These are phyloP conservation scores for Iris macrosiphon DNA, from an alignment of 106 monocot genomes.

Conservation along the genomic window DNA sequence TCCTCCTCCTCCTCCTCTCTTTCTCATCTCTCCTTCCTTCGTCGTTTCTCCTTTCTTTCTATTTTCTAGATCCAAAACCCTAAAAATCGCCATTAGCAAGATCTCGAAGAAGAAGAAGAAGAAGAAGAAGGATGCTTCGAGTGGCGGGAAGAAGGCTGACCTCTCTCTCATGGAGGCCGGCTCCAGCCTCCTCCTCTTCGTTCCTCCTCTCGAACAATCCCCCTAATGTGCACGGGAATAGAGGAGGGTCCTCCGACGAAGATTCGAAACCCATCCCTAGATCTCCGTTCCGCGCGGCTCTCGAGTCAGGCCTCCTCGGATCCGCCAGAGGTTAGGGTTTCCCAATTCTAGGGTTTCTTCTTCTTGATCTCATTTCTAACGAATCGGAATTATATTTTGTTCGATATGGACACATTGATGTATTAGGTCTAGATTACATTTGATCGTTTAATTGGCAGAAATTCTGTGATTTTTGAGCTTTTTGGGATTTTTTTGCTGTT, in stretches of 20 bases:
- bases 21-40: too few relatives aligned
- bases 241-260: not conserved
- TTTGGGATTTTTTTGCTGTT: too few relatives aligned
- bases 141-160: slow-evolving; percentile 3
- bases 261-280: not conserved
- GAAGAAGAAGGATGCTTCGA: too few relatives aligned
- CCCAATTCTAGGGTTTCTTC: not conserved
- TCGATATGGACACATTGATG: too few relatives aligned
- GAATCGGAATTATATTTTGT: too few relatives aligned
- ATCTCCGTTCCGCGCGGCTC: not conserved
- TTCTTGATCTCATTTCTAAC: too few relatives aligned
- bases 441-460: too few relatives aligned
- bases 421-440: not conserved
- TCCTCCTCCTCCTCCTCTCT: too few relatives aligned
- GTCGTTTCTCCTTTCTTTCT: too few relatives aligned
- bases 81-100: too few relatives aligned
- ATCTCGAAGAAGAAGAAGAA: too few relatives aligned
- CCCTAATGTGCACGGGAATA: slow-evolving; percentile 1
- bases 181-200: not conserved
- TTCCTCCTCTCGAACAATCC: not conserved
- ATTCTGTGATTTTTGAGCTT: not conserved
- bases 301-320: slow-evolving; percentile 4
- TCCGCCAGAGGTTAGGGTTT: slow-evolving; percentile 8
- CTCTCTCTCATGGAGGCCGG: not conserved
- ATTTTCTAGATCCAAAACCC: too few relatives aligned